Conservation (phyloP, 2,329 filamentous ascomycete species). For the Metarhizium sp. region DNA sequence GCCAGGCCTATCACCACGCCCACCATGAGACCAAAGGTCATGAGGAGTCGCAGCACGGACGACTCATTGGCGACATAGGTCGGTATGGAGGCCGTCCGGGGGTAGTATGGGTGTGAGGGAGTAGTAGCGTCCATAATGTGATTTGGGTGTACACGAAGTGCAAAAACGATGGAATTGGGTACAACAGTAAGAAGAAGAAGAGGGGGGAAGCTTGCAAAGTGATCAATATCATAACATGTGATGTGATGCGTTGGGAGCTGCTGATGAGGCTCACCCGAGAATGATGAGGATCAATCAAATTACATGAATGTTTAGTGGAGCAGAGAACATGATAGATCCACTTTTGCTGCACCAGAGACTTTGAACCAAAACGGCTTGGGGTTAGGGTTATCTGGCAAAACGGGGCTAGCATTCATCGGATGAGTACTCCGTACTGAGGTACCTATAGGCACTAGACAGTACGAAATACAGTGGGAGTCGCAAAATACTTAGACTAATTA, state of each 20-base stretch:
- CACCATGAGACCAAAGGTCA: conserved; percentile 25
- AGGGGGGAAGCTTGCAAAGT: neutral
- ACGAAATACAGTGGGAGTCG: too few relatives aligned
- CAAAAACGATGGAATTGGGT: neutral
- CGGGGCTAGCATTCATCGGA: too few relatives aligned
- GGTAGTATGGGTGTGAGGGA: conserved; percentile 40
- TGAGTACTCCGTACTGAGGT: too few relatives aligned
- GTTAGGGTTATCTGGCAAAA: too few relatives aligned
- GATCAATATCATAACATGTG: neutral
- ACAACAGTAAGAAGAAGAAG: neutral
- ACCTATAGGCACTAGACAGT: too few relatives aligned
- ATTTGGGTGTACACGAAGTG: neutral
- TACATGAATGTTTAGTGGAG: neutral
- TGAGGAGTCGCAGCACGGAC: conserved; percentile 28
- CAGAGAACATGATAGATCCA: neutral
- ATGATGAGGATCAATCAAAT: neutral
- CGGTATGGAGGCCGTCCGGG: conserved; percentile 31
- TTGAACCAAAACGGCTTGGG: neutral
- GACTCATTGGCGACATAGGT: conserved; percentile 35
- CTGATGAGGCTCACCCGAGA: too few relatives aligned
- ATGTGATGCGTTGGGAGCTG: too few relatives aligned
- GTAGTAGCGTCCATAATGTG: conserved; percentile 2
- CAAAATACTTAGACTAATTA: too few relatives aligned
- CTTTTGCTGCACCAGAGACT: neutral
- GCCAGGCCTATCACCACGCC: conserved; percentile 24